Evolutionary conservation across 805 yeast genomes (phyloP), one percentile per base, ranked within the genome.

Genomic region (Wickerhamomyces hampshirensis): DNA sequence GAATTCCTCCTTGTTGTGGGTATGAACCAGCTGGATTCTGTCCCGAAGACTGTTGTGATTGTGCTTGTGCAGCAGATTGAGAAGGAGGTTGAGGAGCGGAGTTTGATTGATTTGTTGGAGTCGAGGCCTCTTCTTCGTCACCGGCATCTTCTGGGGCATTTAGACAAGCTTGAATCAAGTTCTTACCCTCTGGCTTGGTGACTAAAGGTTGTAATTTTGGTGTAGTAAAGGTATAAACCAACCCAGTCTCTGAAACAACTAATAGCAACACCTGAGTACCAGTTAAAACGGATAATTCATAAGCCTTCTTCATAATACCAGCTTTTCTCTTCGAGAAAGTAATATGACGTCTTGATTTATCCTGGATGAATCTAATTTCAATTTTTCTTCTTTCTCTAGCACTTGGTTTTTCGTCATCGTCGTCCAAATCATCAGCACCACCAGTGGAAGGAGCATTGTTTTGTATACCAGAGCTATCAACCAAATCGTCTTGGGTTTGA

Each of bases 301-400:
- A 93, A n/a, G 98, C 98, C 68, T 93, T 93, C 68, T 93, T 93
- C 98, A 93, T 93, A 56, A 93, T 91, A 51, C 98, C 98, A 31
- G 96, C 98, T 66, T 91, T 91, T 66, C 98, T 84, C 68, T 93
- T 93, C 36, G 97, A 87, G 56, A 93, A 93, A 21, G 98, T 93
- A 53, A 93, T 94, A 65, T 93, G 98, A 57, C 98, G 85, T 62
- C 98, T 80, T 15, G 96, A 86, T 67, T 93, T 93, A 64, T 93
- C 97, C 68, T 91, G 96, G 56, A 93, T 93, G 58, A 93, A 93
- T 69, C 87, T 86, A 61, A 93, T 93, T 64, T 93, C 98, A 55
- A 91, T 91, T 65, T 91, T 91, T 69, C 98, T 75, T 59, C 84
- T 68, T 58, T 78, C 84, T 47, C 79, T 69, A 41, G 64, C 56